Conservation (phyloP, 495 filamentous ascomycete genomes). For the Podospora pseudocomata region DNA sequence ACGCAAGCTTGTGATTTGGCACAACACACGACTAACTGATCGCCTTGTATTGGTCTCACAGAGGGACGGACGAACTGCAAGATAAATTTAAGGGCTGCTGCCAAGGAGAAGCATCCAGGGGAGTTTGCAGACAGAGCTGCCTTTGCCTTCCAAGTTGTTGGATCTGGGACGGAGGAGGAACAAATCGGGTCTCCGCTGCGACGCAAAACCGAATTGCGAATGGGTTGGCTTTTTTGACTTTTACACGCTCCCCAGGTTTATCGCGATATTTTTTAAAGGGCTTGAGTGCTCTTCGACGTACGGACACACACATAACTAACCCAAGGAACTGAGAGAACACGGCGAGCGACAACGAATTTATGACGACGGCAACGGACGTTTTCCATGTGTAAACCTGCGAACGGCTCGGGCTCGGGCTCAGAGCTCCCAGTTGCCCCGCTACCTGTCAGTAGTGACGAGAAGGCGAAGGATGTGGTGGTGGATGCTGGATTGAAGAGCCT, state of each 20-base stretch:
- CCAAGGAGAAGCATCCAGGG: neutral
- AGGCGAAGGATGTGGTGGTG: constrained; percentile 39
- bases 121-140: neutral
- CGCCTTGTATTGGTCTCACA: neutral
- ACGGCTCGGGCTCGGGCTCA: constrained; percentile 33
- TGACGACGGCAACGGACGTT: constrained; percentile 9
- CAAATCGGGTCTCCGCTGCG: neutral
- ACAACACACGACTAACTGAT: neutral
- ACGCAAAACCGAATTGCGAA: neutral
- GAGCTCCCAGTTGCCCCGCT: constrained; percentile 23
- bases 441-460: constrained; percentile 19
- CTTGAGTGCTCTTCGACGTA: neutral
- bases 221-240: neutral
- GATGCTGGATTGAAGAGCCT: constrained; percentile 72
- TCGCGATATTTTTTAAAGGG: neutral
- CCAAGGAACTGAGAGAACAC: neutral
- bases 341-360: constrained; percentile 9
- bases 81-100: neutral
- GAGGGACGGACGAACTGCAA: neutral
- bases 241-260: neutral
- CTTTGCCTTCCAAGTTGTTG: neutral
- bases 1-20: neutral
- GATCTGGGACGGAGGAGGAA: neutral
- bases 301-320: neutral
- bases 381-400: constrained; percentile 26